phyloP scores from a whole-genome alignment of 495 filamentous ascomycete species.

The Penicillium malachiteum region DNA sequence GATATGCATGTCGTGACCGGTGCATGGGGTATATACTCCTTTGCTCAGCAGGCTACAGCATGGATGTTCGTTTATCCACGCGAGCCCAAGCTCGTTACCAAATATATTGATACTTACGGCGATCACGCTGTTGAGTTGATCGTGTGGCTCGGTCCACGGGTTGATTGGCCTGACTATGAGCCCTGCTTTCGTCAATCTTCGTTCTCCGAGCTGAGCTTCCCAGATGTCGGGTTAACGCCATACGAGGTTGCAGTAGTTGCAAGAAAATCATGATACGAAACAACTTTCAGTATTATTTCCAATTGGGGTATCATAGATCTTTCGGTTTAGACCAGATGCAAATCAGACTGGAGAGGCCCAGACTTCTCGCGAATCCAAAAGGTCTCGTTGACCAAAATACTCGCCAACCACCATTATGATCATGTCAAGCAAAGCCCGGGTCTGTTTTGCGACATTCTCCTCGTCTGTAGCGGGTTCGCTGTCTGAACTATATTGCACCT shows the following conservation, averaged over 20 bases:
- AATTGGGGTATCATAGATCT: conserved; percentile 19
- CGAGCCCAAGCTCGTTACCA: conserved; percentile 41
- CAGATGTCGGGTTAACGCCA: conserved; percentile 29
- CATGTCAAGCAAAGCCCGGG: conserved; percentile 73
- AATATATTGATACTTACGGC: conserved; percentile 39
- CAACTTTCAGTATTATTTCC: neutral
- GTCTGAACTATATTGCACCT: conserved; percentile 30
- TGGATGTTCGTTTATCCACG: conserved; percentile 60
- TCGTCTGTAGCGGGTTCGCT: conserved; percentile 3
- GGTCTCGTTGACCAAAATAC: conserved; percentile 85
- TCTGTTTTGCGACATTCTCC: conserved; percentile 20
- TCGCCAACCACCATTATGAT: conserved; percentile 87
- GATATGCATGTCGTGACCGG: conserved; percentile 42
- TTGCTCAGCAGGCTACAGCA: conserved; percentile 36
- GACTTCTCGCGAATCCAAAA: conserved; percentile 67
- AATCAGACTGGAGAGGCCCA: conserved; percentile 28
- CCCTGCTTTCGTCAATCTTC: conserved; percentile 19
- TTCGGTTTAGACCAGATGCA: neutral
- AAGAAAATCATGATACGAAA: conserved; percentile 4
- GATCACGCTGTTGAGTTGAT: conserved; percentile 30
- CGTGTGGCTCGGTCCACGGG: conserved; percentile 51
- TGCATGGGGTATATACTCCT: conserved; percentile 37
- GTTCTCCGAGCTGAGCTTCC: conserved; percentile 22
- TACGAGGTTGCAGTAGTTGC: conserved; percentile 35
- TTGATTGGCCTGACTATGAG: conserved; percentile 49